A percentile compares a stretch with the other conserved stretches of the same genome.
phyloP scores from a whole-genome alignment of 2,329 filamentous ascomycete genomes.

The Didymellaceae sp. region DNA sequence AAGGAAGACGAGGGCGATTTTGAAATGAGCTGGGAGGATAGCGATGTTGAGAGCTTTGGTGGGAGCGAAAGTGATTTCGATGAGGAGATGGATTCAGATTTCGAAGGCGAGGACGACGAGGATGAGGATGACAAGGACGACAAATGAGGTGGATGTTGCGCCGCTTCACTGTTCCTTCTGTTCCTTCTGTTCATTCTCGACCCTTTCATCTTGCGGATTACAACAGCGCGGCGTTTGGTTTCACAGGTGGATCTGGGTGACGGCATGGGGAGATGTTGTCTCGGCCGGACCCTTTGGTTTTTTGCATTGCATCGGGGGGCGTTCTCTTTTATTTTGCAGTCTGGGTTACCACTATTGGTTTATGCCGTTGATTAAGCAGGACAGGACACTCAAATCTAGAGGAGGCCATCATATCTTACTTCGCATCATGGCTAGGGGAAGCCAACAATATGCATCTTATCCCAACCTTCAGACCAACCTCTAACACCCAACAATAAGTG shows the following conservation, averaged over 20 bases:
- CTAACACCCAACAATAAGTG: no score
- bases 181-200: conserved; percentile 8
- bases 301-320: conserved; percentile 32
- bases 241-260: conserved; percentile 6
- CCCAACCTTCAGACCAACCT: no score
- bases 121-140: conserved; percentile 31
- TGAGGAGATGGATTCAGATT: conserved; percentile 64
- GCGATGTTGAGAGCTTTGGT: conserved; percentile 73
- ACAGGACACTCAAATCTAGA: conserved; percentile 5
- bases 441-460: no score
- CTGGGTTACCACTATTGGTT: not conserved
- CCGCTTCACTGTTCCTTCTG: not conserved
- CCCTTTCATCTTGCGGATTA: conserved; percentile 11
- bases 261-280: conserved; percentile 8
- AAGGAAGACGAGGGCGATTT: conserved; percentile 70
- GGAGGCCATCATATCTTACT: not conserved
- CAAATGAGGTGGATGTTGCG: not conserved
- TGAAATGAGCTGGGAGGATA: conserved; percentile 54
- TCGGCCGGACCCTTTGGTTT: not conserved
- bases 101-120: conserved; percentile 56
- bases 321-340: conserved; percentile 8
- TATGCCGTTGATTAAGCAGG: no score
- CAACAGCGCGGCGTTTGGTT: conserved; percentile 36
- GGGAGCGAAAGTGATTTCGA: conserved; percentile 61
- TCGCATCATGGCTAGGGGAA: no score